A percentile compares a stretch with the other conserved stretches of the same genome.
Conservation (phyloP, 306 rosid species). For the Quillaja saponaria region DNA sequence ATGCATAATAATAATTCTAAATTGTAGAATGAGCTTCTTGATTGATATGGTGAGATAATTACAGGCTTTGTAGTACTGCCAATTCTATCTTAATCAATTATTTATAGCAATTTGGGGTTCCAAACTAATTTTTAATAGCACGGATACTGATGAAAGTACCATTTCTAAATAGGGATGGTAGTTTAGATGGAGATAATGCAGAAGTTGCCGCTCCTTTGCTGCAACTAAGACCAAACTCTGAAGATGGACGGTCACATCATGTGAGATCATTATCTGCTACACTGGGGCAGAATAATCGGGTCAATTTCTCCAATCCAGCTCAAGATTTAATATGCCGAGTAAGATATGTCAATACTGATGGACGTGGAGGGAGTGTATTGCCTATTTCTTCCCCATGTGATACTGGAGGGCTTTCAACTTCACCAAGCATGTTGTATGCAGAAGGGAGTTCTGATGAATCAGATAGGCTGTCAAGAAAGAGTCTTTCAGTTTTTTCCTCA, state of each 20-base stretch:
- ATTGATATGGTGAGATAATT: conserved; percentile 11
- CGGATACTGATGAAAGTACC: conserved; percentile 39
- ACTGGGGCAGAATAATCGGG: conserved; percentile 18
- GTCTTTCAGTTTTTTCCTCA: conserved; percentile 44
- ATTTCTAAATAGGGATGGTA: conserved; percentile 44
- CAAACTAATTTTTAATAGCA: conserved; percentile 12
- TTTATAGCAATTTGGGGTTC: conserved; percentile 4
- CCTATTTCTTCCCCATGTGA: conserved; percentile 44
- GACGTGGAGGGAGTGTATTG: conserved; percentile 28
- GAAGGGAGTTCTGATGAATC: conserved; percentile 37
- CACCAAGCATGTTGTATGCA: conserved; percentile 23
- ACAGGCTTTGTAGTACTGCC: background rate
- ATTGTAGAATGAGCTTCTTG: conserved; percentile 18
- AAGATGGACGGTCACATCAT: conserved; percentile 25
- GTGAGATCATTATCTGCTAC: conserved; percentile 46
- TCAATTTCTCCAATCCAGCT: conserved; percentile 34
- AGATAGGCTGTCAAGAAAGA: conserved; percentile 37
- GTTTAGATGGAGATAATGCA: conserved; percentile 36
- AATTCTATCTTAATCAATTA: conserved; percentile 15
- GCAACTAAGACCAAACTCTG: conserved; percentile 37
- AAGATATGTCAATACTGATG: conserved; percentile 38
- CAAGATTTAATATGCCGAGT: conserved; percentile 47
- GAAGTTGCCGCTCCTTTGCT: conserved; percentile 35
- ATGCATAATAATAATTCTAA: conserved; percentile 15
- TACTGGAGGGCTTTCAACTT: conserved; percentile 40